phyloP scores from a whole-genome alignment of 1,284 basidiomycete species.

The Heterobasidion irregulare region DNA sequence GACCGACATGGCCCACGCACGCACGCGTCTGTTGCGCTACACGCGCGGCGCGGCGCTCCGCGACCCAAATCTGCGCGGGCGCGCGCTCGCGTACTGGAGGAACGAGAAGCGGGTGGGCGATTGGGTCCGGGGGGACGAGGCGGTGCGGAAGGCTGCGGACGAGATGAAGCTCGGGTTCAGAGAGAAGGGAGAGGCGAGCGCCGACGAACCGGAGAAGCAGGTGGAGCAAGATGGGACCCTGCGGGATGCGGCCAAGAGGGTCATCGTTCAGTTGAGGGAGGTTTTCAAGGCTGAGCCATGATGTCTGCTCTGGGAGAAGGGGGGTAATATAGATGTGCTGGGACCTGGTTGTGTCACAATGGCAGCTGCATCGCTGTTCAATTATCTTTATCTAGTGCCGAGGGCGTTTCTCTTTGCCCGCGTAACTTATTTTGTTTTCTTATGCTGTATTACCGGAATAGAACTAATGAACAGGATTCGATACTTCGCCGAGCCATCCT shows the following conservation, averaged over 20 bases:
- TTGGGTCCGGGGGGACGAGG: background rate
- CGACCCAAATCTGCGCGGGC: background rate
- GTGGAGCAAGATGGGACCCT: background rate
- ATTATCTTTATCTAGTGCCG: too few relatives aligned
- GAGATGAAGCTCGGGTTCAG: background rate
- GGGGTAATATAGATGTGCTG: too few relatives aligned
- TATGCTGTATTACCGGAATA: too few relatives aligned
- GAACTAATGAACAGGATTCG: too few relatives aligned
- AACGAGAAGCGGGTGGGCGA: background rate
- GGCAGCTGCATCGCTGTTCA: too few relatives aligned
- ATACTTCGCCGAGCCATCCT: constrained; percentile 16
- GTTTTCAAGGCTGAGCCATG: too few relatives aligned
- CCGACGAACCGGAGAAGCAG: background rate
- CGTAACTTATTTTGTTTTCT: too few relatives aligned
- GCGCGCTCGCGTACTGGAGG: background rate
- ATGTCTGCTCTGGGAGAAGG: too few relatives aligned
- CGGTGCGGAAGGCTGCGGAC: background rate
- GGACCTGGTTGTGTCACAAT: too few relatives aligned
- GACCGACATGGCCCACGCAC: background rate
- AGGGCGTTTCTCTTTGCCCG: too few relatives aligned
- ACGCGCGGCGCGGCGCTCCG: background rate
- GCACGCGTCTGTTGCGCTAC: background rate
- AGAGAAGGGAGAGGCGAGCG: background rate
- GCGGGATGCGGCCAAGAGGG: too few relatives aligned
- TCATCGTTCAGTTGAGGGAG: too few relatives aligned